Evolutionary conservation across 441 rosid species (phyloP).

Genomic region (Cnidoscolus chayamansa): DNA sequence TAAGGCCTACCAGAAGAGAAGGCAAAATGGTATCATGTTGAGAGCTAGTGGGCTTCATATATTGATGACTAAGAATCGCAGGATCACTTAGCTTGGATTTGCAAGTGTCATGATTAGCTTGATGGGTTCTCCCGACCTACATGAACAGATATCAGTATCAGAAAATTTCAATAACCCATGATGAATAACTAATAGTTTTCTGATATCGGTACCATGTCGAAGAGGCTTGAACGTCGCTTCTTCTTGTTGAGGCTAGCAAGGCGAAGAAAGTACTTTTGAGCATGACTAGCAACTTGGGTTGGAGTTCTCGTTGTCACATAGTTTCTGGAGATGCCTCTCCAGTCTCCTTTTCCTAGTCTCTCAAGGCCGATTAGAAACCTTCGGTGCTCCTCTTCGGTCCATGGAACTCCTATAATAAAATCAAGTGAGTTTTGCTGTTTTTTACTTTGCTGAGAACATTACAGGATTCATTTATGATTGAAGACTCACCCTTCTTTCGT

Average conservation of each 20-base stretch:
- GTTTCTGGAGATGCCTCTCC: conserved; percentile 86
- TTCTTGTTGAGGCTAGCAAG: conserved; percentile 56
- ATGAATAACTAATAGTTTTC: too few relatives aligned
- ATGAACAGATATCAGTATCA: conserved; percentile 5
- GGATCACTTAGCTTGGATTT: conserved; percentile 16
- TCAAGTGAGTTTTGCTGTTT: too few relatives aligned
- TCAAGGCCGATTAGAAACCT: conserved; percentile 64
- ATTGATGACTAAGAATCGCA: not conserved
- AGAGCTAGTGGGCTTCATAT: not conserved
- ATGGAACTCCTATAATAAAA: conserved; percentile 54
- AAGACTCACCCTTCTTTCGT: conserved; percentile 56
- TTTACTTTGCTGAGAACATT: not conserved
- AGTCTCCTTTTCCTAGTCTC: conserved; percentile 85
- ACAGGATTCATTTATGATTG: too few relatives aligned
- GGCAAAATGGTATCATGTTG: not conserved
- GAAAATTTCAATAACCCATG: too few relatives aligned
- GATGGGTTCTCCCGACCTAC: conserved; percentile 26
- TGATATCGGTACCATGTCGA: conserved; percentile 49
- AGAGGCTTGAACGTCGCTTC: conserved; percentile 85
- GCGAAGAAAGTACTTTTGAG: conserved; percentile 82
- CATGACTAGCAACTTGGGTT: conserved; percentile 94
- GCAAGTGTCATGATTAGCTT: conserved; percentile 23
- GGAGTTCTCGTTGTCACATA: conserved; percentile 82
- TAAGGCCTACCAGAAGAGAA: conserved; percentile 13
- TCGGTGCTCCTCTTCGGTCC: conserved; percentile 87